A percentile compares a stretch with the other conserved stretches of the same genome.
Evolutionary conservation across 2,329 filamentous ascomycete genomes (phyloP).

Genomic region (Aspergillus melleus): DNA sequence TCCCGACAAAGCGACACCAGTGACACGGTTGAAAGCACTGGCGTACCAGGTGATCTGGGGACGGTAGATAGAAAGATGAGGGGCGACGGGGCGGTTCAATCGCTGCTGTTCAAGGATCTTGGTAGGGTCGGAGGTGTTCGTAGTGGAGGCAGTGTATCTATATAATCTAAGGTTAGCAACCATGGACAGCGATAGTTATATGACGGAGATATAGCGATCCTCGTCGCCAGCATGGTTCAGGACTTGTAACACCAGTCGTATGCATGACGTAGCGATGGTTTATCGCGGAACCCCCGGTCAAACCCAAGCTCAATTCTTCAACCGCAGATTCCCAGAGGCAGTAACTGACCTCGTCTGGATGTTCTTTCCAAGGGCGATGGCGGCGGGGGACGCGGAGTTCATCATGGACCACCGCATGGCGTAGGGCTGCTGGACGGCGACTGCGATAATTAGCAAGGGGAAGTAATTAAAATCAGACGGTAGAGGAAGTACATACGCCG

Average conservation of each 20-base stretch:
- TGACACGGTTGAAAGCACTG: constrained; percentile 77
- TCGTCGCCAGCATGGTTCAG: not conserved
- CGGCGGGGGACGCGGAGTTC: constrained; percentile 44
- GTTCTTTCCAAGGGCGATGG: constrained; percentile 44
- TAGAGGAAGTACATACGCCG: constrained; percentile 43
- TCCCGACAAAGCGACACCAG: constrained; percentile 71
- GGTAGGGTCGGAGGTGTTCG: constrained; percentile 34
- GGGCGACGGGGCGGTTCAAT: constrained; percentile 74
- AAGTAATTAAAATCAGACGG: not conserved
- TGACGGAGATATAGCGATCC: not conserved
- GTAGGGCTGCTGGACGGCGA: constrained; percentile 47
- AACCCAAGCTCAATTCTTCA: not conserved
- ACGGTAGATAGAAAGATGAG: constrained; percentile 84
- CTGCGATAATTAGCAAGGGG: constrained; percentile 32
- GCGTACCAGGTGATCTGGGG: constrained; percentile 82
- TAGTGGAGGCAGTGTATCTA: constrained; percentile 33
- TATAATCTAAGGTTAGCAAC: constrained; percentile 9
- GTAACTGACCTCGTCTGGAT: constrained; percentile 46
- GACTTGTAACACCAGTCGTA: not conserved
- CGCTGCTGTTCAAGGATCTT: constrained; percentile 78
- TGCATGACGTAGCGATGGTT: constrained; percentile 29
- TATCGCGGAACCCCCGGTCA: not conserved
- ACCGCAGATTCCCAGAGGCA: not conserved
- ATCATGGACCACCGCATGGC: constrained; percentile 44
- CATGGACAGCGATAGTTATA: not conserved